A percentile compares a stretch with the other conserved stretches of the same genome.
Evolutionary conservation across 1,284 basidiomycete genomes (phyloP).

Genomic region (Athelia sp.): DNA sequence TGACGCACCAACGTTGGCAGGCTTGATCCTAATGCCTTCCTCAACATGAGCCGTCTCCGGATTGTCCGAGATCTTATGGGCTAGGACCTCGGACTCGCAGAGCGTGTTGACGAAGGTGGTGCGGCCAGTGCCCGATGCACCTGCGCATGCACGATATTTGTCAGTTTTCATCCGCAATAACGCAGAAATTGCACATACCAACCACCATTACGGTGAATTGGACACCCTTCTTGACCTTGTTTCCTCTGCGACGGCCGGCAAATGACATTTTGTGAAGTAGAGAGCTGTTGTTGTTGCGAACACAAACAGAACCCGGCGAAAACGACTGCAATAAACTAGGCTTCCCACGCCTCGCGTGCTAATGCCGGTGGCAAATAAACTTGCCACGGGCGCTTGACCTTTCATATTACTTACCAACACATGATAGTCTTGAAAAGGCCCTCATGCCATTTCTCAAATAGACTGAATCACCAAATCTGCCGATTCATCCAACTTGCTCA

Average conservation of each 20-base stretch:
- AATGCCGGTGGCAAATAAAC: no score
- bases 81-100: conserved; percentile 87
- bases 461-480: not conserved
- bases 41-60: conserved; percentile 92
- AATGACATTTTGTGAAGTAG: conserved; percentile 60
- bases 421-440: not conserved
- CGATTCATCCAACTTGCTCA: not conserved
- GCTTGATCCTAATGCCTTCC: conserved; percentile 94
- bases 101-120: conserved; percentile 99
- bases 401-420: not conserved
- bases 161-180: not conserved
- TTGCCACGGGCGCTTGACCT: no score
- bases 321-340: not conserved
- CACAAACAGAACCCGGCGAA: not conserved
- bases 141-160: conserved; percentile 35
- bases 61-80: conserved; percentile 83
- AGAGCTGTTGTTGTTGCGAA: conserved; percentile 6
- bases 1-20: conserved; percentile 83
- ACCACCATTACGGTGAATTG: conserved; percentile 96
- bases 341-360: no score
- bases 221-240: conserved; percentile 96
- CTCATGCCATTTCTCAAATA: not conserved
- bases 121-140: conserved; percentile 92
- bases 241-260: conserved; percentile 82
- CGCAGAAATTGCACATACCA: conserved; percentile 46